phyloP scores from a whole-genome alignment of 2,329 filamentous ascomycete genomes.

The Alternaria atra region DNA sequence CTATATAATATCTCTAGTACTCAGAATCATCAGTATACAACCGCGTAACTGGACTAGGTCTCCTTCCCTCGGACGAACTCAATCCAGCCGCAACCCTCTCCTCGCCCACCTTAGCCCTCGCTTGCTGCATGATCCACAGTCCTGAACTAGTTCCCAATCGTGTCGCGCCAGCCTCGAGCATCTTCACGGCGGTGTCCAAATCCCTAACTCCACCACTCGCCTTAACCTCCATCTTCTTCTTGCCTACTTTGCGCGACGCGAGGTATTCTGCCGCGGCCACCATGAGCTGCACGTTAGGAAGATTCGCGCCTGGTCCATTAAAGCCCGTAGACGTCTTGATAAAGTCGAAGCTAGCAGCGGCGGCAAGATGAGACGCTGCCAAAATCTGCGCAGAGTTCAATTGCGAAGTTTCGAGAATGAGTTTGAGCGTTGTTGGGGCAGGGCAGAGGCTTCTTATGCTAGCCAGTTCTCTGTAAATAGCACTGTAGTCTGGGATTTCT shows the following conservation, averaged over 20 bases:
- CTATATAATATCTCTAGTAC: slow-evolving; percentile 6
- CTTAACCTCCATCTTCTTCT: slow-evolving; percentile 61
- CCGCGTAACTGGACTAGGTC: slow-evolving; percentile 40
- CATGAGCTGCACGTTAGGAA: slow-evolving; percentile 65
- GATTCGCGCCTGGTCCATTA: slow-evolving; percentile 62
- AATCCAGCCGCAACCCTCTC: slow-evolving; percentile 32
- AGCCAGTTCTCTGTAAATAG: slow-evolving; percentile 63
- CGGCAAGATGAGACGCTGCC: slow-evolving; percentile 62
- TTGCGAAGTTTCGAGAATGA: slow-evolving; percentile 68
- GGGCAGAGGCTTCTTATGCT: slow-evolving; percentile 61
- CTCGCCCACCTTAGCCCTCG: slow-evolving; percentile 35
- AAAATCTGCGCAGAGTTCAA: slow-evolving; percentile 60
- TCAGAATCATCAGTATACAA: slow-evolving; percentile 49
- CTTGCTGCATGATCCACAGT: slow-evolving; percentile 64
- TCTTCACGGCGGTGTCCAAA: slow-evolving; percentile 60
- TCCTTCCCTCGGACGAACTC: slow-evolving; percentile 19
- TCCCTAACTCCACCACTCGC: slow-evolving; percentile 66
- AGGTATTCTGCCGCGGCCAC: slow-evolving; percentile 57
- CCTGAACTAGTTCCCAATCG: slow-evolving; percentile 66
- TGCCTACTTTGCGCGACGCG: slow-evolving; percentile 41
- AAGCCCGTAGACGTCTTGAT: slow-evolving; percentile 71
- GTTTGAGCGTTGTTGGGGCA: slow-evolving; percentile 58
- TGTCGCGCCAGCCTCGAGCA: slow-evolving; percentile 66
- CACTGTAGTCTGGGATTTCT: slow-evolving; percentile 53
- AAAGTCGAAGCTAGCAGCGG: slow-evolving; percentile 64